Conservation (phyloP, 192 early-diverging fungal genomes). For the Chytriomyces hyalinus region DNA sequence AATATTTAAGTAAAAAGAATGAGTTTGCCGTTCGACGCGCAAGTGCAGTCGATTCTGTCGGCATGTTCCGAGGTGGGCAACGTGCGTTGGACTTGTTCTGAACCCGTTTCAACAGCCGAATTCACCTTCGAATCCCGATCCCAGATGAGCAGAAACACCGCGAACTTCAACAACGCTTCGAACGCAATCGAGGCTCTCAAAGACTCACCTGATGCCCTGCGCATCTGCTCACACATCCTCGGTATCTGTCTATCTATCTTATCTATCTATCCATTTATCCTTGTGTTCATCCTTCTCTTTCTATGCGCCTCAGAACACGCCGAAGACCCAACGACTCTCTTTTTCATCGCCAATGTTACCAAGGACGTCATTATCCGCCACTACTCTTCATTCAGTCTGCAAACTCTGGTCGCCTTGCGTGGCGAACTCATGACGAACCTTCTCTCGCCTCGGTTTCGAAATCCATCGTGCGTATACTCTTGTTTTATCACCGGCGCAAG, state of each 20-base stretch:
- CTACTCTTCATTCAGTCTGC: conserved; percentile 8
- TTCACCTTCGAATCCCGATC: too few relatives aligned
- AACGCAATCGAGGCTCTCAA: background rate
- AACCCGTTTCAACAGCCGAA: too few relatives aligned
- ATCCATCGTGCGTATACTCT: background rate
- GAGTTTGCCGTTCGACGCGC: too few relatives aligned
- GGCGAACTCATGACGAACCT: conserved; percentile 27
- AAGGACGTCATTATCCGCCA: conserved; percentile 27
- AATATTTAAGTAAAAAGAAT: too few relatives aligned
- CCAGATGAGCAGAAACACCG: too few relatives aligned
- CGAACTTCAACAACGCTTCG: too few relatives aligned
- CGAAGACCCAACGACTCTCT: conserved; percentile 10
- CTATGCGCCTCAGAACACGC: conserved; percentile 9
- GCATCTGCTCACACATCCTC: conserved; percentile 10
- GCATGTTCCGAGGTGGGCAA: too few relatives aligned
- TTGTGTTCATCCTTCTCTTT: background rate
- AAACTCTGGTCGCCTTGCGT: conserved; percentile 9
- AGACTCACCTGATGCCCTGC: conserved; percentile 14
- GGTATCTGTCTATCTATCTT: conserved; percentile 12
- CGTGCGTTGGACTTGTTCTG: too few relatives aligned
- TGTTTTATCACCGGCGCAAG: background rate
- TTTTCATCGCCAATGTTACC: conserved; percentile 30
- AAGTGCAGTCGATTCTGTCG: too few relatives aligned
- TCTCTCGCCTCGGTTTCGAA: background rate
- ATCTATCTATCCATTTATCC: background rate